A percentile compares a stretch with the other conserved stretches of the same genome.
phyloP scores from a whole-genome alignment of 169 alveolate species.

The Eimeria sp. region DNA sequence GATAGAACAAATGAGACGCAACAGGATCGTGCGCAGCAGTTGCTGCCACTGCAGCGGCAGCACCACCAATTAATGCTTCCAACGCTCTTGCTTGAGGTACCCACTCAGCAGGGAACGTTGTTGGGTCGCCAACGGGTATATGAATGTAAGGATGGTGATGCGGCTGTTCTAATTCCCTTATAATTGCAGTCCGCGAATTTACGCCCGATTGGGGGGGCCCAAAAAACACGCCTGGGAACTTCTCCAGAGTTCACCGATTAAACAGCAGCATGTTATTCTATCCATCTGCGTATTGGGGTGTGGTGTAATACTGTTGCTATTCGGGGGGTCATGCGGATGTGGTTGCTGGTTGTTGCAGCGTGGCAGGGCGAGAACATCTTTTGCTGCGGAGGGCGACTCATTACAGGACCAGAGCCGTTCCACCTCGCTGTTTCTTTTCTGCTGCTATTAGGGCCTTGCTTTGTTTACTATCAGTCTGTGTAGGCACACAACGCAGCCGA shows the following conservation, averaged over 20 bases:
- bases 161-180: background rate
- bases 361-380: conserved; percentile 35
- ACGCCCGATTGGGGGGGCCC: background rate
- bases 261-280: background rate
- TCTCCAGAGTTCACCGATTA: background rate
- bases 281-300: background rate
- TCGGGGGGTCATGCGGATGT: background rate
- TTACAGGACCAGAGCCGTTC: conserved; percentile 77
- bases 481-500: conserved; percentile 11
- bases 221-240: background rate
- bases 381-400: conserved; percentile 70
- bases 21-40: background rate
- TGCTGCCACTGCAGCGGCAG: background rate
- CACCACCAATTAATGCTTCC: conserved; percentile 50
- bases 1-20: background rate
- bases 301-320: background rate
- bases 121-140: conserved; percentile 23
- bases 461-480: conserved; percentile 53
- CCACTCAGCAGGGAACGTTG: conserved; percentile 4
- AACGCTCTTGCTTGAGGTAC: conserved; percentile 33
- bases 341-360: background rate
- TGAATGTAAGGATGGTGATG: conserved; percentile 16
- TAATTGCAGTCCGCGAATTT: background rate
- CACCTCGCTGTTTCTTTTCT: conserved; percentile 49
- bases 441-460: conserved; percentile 70